Conservation (phyloP, 75 land plant genomes). For the Gnetum montanum region DNA sequence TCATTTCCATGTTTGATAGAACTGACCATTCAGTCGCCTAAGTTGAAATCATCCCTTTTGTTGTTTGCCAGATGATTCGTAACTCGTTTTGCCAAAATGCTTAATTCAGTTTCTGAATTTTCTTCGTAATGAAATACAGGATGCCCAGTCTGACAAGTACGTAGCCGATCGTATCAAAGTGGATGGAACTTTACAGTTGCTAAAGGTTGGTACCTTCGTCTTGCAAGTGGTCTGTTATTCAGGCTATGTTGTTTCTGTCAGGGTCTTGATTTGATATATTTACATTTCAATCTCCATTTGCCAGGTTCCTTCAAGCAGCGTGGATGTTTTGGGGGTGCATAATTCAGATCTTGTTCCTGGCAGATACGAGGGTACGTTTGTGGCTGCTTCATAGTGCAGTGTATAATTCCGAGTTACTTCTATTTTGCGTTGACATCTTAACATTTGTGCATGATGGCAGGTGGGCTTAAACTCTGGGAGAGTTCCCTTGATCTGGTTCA, state of each 20-base stretch:
- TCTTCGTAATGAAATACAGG: conserved; percentile 18
- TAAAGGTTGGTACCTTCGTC: too few species aligned
- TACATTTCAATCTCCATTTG: background rate
- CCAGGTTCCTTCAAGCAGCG: conserved; percentile 77
- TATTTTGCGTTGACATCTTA: background rate
- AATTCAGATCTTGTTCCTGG: conserved; percentile 63
- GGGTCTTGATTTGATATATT: background rate
- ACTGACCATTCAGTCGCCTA: background rate
- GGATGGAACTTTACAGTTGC: conserved; percentile 44
- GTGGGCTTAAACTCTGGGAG: conserved; percentile 53
- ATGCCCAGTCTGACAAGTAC: conserved; percentile 42
- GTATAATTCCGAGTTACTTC: background rate
- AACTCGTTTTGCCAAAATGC: background rate
- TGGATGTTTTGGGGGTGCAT: conserved; percentile 51
- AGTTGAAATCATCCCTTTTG: background rate
- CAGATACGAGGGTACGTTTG: conserved; percentile 63
- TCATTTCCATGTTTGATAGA: background rate
- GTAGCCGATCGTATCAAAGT: conserved; percentile 54
- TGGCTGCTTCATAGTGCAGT: background rate
- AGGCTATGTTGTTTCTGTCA: background rate
- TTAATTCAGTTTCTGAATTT: background rate
- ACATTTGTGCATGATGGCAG: conserved; percentile 22
- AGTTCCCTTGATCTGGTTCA: conserved; percentile 58
- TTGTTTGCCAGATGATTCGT: background rate
- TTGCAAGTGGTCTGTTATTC: background rate